A percentile compares a stretch with the other conserved stretches of the same genome.
Evolutionary conservation across 768 basidiomycete species (phyloP).

Genomic region (Xerocomellus intermedius): DNA sequence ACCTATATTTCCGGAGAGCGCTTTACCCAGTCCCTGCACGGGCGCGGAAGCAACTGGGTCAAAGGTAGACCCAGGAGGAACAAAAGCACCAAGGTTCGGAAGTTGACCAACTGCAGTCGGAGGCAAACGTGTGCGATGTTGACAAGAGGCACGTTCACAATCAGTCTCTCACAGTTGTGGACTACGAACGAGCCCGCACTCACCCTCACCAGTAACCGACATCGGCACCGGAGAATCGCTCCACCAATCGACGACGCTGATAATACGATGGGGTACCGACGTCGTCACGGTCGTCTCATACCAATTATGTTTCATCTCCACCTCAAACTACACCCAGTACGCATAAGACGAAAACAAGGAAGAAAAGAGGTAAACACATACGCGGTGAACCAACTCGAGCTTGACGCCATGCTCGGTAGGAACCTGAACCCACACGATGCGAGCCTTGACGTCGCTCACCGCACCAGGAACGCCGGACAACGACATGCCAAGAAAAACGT

Average conservation of each 20-base stretch:
- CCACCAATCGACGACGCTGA: conserved; percentile 93
- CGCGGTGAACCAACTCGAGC: conserved; percentile 63
- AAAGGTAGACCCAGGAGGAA: conserved; percentile 16
- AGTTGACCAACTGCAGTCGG: conserved; percentile 3
- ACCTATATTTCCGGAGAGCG: conserved; percentile 7
- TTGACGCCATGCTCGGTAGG: conserved; percentile 58
- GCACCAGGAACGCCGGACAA: conserved; percentile 59
- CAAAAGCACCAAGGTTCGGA: conserved; percentile 24
- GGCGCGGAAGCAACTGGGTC: conserved; percentile 9
- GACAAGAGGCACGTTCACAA: background rate
- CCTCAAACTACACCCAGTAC: conserved; percentile 62
- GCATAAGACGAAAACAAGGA: background rate
- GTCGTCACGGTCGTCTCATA: conserved; percentile 87
- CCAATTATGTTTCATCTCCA: conserved; percentile 94
- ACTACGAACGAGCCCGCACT: conserved; percentile 3
- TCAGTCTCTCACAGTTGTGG: background rate
- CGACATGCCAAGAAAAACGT: conserved; percentile 35
- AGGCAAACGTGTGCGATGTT: background rate
- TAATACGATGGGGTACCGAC: conserved; percentile 64
- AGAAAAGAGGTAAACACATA: conserved; percentile 4
- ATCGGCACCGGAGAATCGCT: conserved; percentile 61
- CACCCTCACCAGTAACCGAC: conserved; percentile 3
- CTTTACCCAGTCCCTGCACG: conserved; percentile 9
- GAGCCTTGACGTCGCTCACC: conserved; percentile 75
- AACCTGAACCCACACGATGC: conserved; percentile 78